Conservation (phyloP, 805 yeast genomes). For the Diddensiella santjacobensis region DNA sequence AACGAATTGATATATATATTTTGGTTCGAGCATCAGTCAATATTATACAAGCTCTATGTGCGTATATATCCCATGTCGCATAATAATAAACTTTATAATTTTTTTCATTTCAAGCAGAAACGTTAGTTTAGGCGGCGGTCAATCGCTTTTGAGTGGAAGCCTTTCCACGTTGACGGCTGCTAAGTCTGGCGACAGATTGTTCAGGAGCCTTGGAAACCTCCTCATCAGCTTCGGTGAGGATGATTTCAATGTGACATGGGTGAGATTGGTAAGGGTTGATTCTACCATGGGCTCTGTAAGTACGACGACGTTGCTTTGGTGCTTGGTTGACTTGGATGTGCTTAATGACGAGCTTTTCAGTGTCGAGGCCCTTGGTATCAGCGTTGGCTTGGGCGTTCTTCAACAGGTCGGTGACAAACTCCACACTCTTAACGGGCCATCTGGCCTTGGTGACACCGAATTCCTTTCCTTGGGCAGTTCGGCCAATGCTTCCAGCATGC, state of each 20-base stretch:
- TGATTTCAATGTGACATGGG: conserved; percentile 98
- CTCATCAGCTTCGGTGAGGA: conserved; percentile 93
- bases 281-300: conserved; percentile 99
- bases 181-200: conserved; percentile 61
- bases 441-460: conserved; percentile 99
- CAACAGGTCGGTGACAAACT: conserved; percentile 89
- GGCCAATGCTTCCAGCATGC: conserved; percentile 93
- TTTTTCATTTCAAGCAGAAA: neutral
- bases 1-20: neutral
- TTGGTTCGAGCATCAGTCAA: conserved; percentile 1
- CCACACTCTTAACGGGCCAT: conserved; percentile 99
- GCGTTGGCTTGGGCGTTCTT: conserved; percentile 99
- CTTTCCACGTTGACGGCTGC: conserved; percentile 91
- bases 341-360: conserved; percentile 86
- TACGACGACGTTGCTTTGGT: conserved; percentile 99
- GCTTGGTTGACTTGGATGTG: conserved; percentile 99
- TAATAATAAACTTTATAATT: neutral
- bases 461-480: conserved; percentile 99
- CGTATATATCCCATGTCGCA: neutral
- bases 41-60: conserved; percentile 1
- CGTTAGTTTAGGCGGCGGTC: conserved; percentile 45
- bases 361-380: conserved; percentile 97
- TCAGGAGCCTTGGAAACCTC: conserved; percentile 88
- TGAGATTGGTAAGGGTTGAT: conserved; percentile 98
- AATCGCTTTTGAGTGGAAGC: conserved; percentile 83